phyloP scores from a whole-genome alignment of 768 basidiomycete genomes.

The Suillus subalutaceus region DNA sequence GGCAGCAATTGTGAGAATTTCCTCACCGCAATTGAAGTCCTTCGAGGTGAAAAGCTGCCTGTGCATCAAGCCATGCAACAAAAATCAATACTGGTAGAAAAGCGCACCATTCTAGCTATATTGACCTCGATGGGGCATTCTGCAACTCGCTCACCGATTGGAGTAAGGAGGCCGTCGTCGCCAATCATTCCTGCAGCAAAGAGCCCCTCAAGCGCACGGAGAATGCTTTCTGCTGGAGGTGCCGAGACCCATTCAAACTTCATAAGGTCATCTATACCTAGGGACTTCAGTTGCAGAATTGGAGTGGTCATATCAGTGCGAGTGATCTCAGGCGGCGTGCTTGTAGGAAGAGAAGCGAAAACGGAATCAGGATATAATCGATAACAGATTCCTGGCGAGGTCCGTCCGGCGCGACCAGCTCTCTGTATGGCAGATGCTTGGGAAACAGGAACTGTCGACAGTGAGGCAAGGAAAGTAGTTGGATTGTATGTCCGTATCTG shows the following conservation, averaged over 20 bases:
- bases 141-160: conserved; percentile 82
- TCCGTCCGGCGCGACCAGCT: conserved; percentile 93
- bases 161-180: conserved; percentile 75
- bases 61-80: neutral
- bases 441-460: conserved; percentile 83
- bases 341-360: conserved; percentile 61
- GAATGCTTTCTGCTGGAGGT: conserved; percentile 83
- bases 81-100: neutral
- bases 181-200: conserved; percentile 83
- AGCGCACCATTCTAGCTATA: conserved; percentile 88
- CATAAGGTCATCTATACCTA: conserved; percentile 94
- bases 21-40: conserved; percentile 89
- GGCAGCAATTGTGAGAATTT: conserved; percentile 93
- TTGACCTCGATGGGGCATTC: conserved; percentile 94
- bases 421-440: conserved; percentile 90
- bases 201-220: conserved; percentile 85
- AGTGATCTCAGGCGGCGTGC: conserved; percentile 88
- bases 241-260: conserved; percentile 94
- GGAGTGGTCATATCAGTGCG: conserved; percentile 90
- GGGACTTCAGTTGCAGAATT: conserved; percentile 89
- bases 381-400: conserved; percentile 90
- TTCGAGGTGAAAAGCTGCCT: conserved; percentile 82
- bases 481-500: conserved; percentile 93
- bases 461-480: conserved; percentile 78
- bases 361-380: conserved; percentile 77